Conservation (phyloP, 1,139 yeast genomes). For the Pichia sp. region DNA sequence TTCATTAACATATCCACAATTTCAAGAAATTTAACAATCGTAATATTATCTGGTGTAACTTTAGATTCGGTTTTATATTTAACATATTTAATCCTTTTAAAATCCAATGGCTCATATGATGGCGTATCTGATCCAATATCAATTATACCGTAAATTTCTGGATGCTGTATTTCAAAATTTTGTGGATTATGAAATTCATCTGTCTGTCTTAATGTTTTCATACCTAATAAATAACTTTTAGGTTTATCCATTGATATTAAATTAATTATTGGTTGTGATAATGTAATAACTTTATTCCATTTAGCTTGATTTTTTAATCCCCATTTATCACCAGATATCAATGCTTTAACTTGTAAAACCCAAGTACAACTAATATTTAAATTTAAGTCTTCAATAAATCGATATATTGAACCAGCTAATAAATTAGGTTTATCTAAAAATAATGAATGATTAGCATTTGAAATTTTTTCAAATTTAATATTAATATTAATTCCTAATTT, state of each 20-base stretch:
- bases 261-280: conserved; percentile 38
- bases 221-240: conserved; percentile 52
- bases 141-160: conserved; percentile 51
- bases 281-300: conserved; percentile 55
- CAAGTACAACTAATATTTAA: conserved; percentile 39
- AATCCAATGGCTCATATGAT: conserved; percentile 60
- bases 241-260: conserved; percentile 31
- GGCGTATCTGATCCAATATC: conserved; percentile 77
- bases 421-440: conserved; percentile 61
- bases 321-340: conserved; percentile 67
- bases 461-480: conserved; percentile 33
- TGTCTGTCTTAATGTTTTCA: conserved; percentile 69
- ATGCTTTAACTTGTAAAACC: conserved; percentile 42
- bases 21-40: conserved; percentile 51
- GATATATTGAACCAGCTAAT: conserved; percentile 55
- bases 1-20: conserved; percentile 47
- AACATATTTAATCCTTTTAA: conserved; percentile 49
- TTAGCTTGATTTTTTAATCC: conserved; percentile 69
- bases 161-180: conserved; percentile 43
- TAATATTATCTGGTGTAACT: conserved; percentile 61
- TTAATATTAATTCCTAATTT: conserved; percentile 12
- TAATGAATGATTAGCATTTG: conserved; percentile 61
- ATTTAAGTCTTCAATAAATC: conserved; percentile 42
- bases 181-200: conserved; percentile 58
- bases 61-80: conserved; percentile 77